Evolutionary conservation across 306 rosid genomes (phyloP).

Genomic region (Morella rubra): DNA sequence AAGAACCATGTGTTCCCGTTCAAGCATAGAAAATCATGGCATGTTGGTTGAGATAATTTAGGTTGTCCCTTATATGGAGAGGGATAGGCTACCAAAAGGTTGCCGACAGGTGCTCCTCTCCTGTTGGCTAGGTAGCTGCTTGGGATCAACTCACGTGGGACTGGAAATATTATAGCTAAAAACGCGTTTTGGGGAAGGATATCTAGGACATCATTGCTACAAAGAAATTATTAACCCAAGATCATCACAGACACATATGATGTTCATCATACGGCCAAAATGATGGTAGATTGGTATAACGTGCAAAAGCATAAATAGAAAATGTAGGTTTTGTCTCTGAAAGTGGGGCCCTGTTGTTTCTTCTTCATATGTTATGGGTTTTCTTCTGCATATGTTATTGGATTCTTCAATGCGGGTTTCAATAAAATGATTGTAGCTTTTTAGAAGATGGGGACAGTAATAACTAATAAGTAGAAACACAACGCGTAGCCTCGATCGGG

Average conservation of each 20-base stretch:
- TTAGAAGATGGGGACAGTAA: conserved; percentile 26
- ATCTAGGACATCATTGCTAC: conserved; percentile 22
- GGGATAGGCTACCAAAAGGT: conserved; percentile 15
- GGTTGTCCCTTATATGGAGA: background rate
- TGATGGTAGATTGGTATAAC: too few relatives aligned
- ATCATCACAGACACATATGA: background rate
- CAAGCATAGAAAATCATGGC: conserved; percentile 36
- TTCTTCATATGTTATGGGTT: too few relatives aligned
- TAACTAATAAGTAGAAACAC: conserved; percentile 8
- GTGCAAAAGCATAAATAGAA: too few relatives aligned
- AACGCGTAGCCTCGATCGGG: background rate
- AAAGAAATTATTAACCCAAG: background rate
- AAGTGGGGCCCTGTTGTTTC: too few relatives aligned
- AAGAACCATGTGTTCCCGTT: conserved; percentile 37
- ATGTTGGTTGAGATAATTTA: conserved; percentile 35
- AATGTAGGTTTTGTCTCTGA: too few relatives aligned
- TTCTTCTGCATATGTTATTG: background rate
- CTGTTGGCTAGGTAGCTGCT: conserved; percentile 18
- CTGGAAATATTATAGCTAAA: conserved; percentile 24
- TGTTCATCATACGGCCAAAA: background rate
- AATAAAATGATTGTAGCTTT: conserved; percentile 14
- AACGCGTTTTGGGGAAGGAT: conserved; percentile 42
- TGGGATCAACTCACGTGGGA: conserved; percentile 43
- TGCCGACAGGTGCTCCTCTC: conserved; percentile 50
- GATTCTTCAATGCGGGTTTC: conserved; percentile 12